A percentile compares a stretch with the other conserved stretches of the same genome.
phyloP scores from a whole-genome alignment of 208 protist species.

The Crithidia thermophila region DNA sequence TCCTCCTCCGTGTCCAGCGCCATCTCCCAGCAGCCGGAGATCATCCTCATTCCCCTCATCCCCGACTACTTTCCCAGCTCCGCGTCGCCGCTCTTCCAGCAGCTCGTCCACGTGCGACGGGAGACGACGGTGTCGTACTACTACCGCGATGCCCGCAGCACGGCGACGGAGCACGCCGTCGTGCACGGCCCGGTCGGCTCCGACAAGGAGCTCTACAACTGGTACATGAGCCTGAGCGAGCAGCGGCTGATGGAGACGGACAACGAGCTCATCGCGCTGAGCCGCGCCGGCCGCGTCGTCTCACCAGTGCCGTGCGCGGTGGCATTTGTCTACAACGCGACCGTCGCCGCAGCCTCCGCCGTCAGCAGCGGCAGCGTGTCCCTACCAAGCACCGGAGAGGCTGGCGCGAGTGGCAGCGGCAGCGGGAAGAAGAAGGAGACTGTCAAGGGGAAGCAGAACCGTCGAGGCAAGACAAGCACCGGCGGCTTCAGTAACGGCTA shows the following conservation, averaged over 20 bases:
- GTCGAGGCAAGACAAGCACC: conserved; percentile 7
- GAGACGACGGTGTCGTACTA: conserved; percentile 48
- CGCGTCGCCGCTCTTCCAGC: conserved; percentile 49
- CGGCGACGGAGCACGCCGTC: conserved; percentile 25
- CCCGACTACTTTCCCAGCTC: conserved; percentile 62
- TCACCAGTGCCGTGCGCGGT: conserved; percentile 64
- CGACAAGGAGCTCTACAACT: conserved; percentile 57
- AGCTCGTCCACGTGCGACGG: conserved; percentile 48
- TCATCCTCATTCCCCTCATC: conserved; percentile 67
- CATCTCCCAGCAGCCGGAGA: conserved; percentile 29
- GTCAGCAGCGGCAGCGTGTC: neutral
- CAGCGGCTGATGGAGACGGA: conserved; percentile 69
- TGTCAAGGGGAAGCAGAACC: conserved; percentile 4
- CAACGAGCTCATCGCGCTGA: conserved; percentile 52
- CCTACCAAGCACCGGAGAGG: neutral
- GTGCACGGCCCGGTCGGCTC: conserved; percentile 22
- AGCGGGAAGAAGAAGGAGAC: conserved; percentile 4
- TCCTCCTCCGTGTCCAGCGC: neutral
- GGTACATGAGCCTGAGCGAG: conserved; percentile 64
- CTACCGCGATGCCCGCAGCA: conserved; percentile 44
- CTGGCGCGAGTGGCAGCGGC: neutral
- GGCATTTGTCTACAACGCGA: conserved; percentile 55
- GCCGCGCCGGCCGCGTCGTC: conserved; percentile 51
- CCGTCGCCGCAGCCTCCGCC: neutral
- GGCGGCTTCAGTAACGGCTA: conserved; percentile 10